Conservation (phyloP, 2,329 filamentous ascomycete genomes). For the Dendrostoma leiphaemia region DNA sequence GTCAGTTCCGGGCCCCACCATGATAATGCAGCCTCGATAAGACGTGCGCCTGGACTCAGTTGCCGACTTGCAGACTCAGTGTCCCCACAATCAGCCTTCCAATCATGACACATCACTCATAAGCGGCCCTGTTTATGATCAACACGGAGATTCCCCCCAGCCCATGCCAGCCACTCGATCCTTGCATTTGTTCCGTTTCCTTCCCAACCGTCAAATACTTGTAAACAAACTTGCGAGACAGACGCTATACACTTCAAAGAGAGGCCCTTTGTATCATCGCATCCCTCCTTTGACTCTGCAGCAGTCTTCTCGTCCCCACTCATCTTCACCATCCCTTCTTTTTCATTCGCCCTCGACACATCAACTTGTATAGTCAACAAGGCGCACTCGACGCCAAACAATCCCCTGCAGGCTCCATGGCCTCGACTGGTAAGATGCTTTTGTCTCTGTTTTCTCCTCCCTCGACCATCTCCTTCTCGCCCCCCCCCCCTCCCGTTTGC, state of each 20-base stretch:
- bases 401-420: constrained; percentile 13
- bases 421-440: constrained; percentile 17
- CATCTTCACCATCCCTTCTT: constrained; percentile 10
- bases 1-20: not conserved
- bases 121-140: constrained; percentile 3
- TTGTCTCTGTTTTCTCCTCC: not conserved
- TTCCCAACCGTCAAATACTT: constrained; percentile 1
- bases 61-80: not conserved
- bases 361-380: not conserved
- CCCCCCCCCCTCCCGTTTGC: not conserved
- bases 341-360: not conserved
- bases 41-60: not conserved
- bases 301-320: constrained; percentile 15
- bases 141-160: constrained; percentile 1
- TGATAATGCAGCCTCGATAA: not conserved
- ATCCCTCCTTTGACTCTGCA: not conserved
- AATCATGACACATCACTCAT: not conserved
- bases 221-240: constrained; percentile 3
- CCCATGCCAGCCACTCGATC: constrained; percentile 8
- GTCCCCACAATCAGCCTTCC: not conserved
- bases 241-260: constrained; percentile 5
- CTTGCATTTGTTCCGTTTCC: constrained; percentile 11
- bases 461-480: not conserved
- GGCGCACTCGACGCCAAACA: not conserved
- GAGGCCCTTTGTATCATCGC: constrained; percentile 8